Conservation (phyloP, 768 basidiomycete species). For the Pholiota conissans region DNA sequence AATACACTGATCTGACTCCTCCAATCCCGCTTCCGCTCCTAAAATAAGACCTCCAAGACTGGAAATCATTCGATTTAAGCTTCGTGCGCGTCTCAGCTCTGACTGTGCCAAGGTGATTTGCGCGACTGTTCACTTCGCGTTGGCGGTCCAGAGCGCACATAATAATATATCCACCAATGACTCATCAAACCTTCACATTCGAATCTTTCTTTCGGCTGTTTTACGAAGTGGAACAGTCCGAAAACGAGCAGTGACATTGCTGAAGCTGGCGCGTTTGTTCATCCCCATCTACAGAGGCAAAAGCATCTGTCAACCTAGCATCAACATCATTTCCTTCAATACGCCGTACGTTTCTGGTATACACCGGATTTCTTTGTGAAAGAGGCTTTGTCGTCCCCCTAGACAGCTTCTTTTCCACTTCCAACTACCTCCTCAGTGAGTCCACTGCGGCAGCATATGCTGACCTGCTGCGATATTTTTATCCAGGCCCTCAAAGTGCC, state of each 20-base stretch:
- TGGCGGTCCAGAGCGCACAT: too few relatives aligned
- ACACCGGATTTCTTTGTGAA: not conserved
- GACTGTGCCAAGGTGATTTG: not conserved
- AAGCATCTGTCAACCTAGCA: not conserved
- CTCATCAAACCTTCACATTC: not conserved
- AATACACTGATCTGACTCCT: conserved; percentile 16
- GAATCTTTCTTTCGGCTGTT: not conserved
- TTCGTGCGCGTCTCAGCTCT: not conserved
- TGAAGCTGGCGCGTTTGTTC: not conserved
- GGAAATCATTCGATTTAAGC: not conserved
- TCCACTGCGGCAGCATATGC: not conserved
- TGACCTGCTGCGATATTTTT: not conserved
- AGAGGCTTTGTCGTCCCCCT: not conserved
- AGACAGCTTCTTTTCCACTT: not conserved
- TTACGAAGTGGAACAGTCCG: not conserved
- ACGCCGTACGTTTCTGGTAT: not conserved
- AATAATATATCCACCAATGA: not conserved
- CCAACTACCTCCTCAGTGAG: too few relatives aligned
- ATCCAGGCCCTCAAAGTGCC: not conserved
- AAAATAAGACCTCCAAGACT: not conserved
- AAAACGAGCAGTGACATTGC: not conserved
- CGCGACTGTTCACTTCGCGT: too few relatives aligned
- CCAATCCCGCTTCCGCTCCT: conserved; percentile 3
- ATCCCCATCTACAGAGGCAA: too few relatives aligned
- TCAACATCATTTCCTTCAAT: not conserved